Evolutionary conservation across 1,139 yeast species (phyloP).

Genomic region (Saccharomyces hybrid): DNA sequence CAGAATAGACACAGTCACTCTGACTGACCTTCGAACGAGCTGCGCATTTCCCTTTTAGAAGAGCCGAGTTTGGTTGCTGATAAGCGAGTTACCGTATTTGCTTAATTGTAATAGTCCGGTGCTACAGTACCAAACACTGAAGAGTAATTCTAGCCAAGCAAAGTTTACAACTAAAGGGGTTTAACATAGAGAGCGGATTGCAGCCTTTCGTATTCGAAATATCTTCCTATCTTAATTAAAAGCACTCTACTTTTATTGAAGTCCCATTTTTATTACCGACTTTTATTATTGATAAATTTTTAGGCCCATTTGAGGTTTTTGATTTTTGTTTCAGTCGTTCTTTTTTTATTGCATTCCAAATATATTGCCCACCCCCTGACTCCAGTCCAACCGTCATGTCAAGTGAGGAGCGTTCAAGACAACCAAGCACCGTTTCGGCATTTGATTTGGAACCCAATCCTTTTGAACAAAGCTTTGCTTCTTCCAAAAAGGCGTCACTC

Average conservation of each 20-base stretch:
- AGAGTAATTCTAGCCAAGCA: not conserved
- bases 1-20: not conserved
- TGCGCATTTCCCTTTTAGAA: not conserved
- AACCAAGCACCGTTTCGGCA: slow-evolving; percentile 22
- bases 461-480: slow-evolving; percentile 87
- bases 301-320: not conserved
- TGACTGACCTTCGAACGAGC: not conserved
- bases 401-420: not conserved
- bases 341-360: not conserved
- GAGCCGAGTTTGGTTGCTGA: not conserved
- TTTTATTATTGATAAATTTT: not conserved
- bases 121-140: not conserved
- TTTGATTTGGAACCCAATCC: slow-evolving; percentile 92
- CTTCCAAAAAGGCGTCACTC: slow-evolving; percentile 30
- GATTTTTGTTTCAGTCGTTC: not conserved
- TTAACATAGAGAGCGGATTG: not conserved
- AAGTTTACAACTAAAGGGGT: not conserved
- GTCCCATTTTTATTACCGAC: not conserved
- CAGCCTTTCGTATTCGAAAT: too few relatives aligned
- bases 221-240: too few relatives aligned
- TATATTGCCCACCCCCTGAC: not conserved
- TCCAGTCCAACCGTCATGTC: not conserved
- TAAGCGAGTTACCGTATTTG: not conserved
- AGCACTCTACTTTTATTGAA: too few relatives aligned
- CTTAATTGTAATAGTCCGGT: not conserved